Evolutionary conservation across 139 green algal species (phyloP).

Genomic region (Desmodesmus armatus): DNA sequence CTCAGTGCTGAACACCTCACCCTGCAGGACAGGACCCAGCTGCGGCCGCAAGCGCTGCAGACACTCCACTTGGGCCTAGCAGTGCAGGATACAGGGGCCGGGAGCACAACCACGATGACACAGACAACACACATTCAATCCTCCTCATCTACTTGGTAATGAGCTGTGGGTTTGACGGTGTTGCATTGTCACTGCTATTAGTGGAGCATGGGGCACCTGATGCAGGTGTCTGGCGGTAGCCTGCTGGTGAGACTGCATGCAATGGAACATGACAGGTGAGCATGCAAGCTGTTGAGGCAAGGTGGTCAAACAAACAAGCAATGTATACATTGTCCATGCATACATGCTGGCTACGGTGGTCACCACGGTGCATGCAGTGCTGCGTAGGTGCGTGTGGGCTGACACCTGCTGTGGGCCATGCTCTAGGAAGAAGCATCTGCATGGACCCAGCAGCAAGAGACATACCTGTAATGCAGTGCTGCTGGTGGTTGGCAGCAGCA

Average conservation of each 20-base stretch:
- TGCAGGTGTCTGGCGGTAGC: too few species aligned
- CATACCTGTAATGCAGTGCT: neutral
- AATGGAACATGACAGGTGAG: neutral
- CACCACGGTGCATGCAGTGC: neutral
- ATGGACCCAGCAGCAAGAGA: neutral
- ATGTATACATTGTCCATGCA: neutral
- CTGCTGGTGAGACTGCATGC: too few species aligned
- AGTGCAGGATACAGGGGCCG: too few species aligned
- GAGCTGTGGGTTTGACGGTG: too few species aligned
- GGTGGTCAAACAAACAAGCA: neutral
- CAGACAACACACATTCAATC: neutral
- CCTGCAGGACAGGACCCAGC: too few species aligned
- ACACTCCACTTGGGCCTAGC: too few species aligned
- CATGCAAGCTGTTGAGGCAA: neutral
- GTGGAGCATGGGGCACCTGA: too few species aligned
- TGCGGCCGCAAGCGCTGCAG: too few species aligned
- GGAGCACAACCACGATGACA: neutral
- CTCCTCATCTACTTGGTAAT: neutral
- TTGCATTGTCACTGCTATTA: too few species aligned
- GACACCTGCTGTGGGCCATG: neutral
- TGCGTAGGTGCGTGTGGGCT: neutral
- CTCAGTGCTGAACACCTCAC: too few species aligned
- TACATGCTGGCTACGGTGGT: neutral
- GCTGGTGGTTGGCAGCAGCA: too few species aligned
- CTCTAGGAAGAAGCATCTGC: conserved; percentile 2